Evolutionary conservation across 129 eudicot genomes (phyloP).

Genomic region (Silybum marianum): DNA sequence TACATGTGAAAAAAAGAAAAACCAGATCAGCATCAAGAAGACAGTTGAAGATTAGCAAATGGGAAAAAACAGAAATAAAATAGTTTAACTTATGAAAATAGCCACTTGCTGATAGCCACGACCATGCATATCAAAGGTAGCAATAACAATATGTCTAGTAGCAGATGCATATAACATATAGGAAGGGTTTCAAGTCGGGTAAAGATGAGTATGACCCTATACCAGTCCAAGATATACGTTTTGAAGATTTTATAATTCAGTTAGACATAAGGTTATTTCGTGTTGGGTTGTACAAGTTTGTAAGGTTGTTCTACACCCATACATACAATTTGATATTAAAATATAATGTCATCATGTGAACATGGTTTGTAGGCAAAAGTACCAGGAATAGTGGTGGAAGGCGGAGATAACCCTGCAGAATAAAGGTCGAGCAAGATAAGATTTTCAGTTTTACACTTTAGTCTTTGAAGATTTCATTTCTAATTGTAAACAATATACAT

Average conservation of each 20-base stretch:
- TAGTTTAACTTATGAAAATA: too few relatives aligned
- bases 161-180: not conserved
- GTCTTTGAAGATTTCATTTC: conserved; percentile 8
- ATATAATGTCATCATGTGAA: not conserved
- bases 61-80: not conserved
- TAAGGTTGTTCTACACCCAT: not conserved
- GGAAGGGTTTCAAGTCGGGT: not conserved
- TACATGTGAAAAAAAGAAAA: not conserved
- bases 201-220: not conserved
- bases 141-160: not conserved
- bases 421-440: conserved; percentile 21
- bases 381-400: not conserved
- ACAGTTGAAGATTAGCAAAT: not conserved
- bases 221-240: not conserved
- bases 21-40: not conserved
- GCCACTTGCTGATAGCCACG: not conserved
- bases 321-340: not conserved
- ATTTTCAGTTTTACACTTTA: conserved; percentile 1
- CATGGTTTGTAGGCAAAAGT: not conserved
- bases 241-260: not conserved
- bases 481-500: not conserved
- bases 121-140: not conserved
- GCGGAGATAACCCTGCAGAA: conserved; percentile 22
- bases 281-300: not conserved
- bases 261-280: not conserved